phyloP scores from a whole-genome alignment of 1,284 basidiomycete species.

The Cutaneotrichosporon sp. region DNA sequence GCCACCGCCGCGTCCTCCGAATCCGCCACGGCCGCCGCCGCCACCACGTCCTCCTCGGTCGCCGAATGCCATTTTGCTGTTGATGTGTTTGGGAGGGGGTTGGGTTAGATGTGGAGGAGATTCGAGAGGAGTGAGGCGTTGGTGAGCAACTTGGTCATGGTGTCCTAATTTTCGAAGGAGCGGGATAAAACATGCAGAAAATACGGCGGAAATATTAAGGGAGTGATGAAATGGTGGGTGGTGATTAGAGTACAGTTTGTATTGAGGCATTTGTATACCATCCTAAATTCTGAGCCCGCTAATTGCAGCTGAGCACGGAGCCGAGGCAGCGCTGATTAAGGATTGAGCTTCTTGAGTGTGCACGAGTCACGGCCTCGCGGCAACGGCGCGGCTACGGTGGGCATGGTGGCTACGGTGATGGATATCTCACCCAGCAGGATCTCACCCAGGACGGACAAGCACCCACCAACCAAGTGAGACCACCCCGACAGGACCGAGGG shows the following conservation, averaged over 20 bases:
- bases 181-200: constrained; percentile 10
- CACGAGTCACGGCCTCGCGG: no score
- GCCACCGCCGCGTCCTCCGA: constrained; percentile 49
- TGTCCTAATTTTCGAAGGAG: constrained; percentile 8
- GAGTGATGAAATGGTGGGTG: background rate
- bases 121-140: background rate
- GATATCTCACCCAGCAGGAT: no score
- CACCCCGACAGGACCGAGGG: no score
- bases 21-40: constrained; percentile 41
- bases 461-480: no score
- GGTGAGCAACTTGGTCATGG: background rate
- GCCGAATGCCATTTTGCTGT: constrained; percentile 47
- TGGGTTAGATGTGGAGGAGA: background rate
- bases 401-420: no score
- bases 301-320: no score
- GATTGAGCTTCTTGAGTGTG: no score
- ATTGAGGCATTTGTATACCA: background rate
- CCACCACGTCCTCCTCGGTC: constrained; percentile 51
- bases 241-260: background rate
- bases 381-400: no score
- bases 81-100: background rate
- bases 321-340: no score
- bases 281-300: no score
- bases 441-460: no score
- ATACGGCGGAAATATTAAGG: constrained; percentile 1